Base-by-base conservation (phyloP, 75 land plant genomes). In the Picea glauca region DNA sequence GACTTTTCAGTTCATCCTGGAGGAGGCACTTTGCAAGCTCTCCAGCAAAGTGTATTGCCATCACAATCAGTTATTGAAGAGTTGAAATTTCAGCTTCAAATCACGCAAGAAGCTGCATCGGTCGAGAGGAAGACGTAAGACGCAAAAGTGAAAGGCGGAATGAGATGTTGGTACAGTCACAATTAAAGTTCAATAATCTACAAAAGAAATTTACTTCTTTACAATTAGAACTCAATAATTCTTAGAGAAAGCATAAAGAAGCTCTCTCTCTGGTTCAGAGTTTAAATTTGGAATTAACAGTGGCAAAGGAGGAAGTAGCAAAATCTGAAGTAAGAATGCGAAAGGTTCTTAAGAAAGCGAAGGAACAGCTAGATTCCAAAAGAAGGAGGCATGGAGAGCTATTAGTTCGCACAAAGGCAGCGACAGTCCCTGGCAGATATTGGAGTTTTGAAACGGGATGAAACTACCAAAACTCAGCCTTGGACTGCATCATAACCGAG, bases 281-380 rank as follows among this genome's bases (percentile, higher is more conserved):
- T 4, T 40, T 83, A 74, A 58, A 31, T 21, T 58, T 81, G 56
- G 83, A 83, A 64, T 64, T 83, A 17, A 17, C 31, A 72, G 12
- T 83, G 62, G 82, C 84, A 43, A 83, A 83, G 70, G 83, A 79
- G 82, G 83, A 83, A 76, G 82, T 83, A 40, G 57, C 72, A 15
- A 83, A 83, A 32, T 83, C 66, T 26, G 84, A 83, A 54, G 76
- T 83, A 12, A 66, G 83, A 8, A 13, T 80, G 46, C 82, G 79
- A 66, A 79, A 83, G 43, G 60, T 58, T 15, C 54, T 79, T 46
- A 80, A 80, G 35, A 32, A 83, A 58, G 54, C 50, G 6, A 67
- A 80, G 63, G 84, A 80, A 20, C 82, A 79, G 76, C 13, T 82
- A 43, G 81, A 78, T 62, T 61, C 58, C 8, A 80, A 81, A 65